Evolutionary conservation across 176 grass and related monocot genomes (phyloP), one percentile per base, ranked within the genome.

Genomic region (Pontederia paniculata): DNA sequence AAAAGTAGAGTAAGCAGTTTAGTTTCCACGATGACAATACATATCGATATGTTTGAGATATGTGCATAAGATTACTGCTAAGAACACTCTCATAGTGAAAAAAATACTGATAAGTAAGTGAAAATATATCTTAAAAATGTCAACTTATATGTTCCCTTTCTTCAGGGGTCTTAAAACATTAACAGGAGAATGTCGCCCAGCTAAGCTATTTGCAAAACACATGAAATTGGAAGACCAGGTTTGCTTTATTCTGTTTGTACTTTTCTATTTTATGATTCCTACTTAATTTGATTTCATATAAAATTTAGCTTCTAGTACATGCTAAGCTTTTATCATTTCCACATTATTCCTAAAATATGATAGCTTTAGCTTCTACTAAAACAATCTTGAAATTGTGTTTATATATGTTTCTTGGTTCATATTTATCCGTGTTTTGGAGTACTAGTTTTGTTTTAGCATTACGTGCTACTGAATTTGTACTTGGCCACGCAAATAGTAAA

Each of bases 171-270:
- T 96, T 45, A 96, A 78, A 68, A 67, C 70, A 65, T 87, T 96
- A 45, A 87, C 91, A 53, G 81, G 63, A 65, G 77, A 86, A 23
- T 96, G 91, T 23, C 79, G 63, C 45, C 67, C 91, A 62, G 82
- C 77, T 45, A 96, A 96, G 65, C 91, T 96, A 74, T 96, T 96
- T 49, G 82, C 91, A 17, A 96, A 96, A 48, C 91, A 97, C 72
- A 62, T 97, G 72, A 97, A 89, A 76, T 82, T 84, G 72, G 91
- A 97, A 73, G 76, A 97, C 11, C 91, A 97, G 86, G 91, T 87
- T 54, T 23, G 54, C 42, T 62, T 62, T 19, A 63, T 42, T 52
- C 50, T 17, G 42, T 14, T 23, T 21, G 17, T 50, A 9, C 13
- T 21, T 70, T 18, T 5, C 1, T 50, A 0, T 12, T 54, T 9